Conservation (phyloP, 208 protist genomes). For the Naegleria lovaniensis region DNA sequence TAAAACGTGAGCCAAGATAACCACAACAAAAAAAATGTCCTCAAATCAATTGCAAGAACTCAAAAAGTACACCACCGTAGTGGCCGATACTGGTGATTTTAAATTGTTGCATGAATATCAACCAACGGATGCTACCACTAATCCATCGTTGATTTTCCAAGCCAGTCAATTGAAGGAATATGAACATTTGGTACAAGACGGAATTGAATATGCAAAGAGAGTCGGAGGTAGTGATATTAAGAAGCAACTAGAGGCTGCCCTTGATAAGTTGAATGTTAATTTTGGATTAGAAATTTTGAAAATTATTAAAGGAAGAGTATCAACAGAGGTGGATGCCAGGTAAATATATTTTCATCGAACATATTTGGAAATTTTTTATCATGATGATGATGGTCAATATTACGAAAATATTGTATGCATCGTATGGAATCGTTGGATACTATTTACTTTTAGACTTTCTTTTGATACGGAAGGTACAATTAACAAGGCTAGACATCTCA, state of each 20-base stretch:
- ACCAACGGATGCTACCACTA: slow-evolving; percentile 93
- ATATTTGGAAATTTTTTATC: not conserved
- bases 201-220: slow-evolving; percentile 76
- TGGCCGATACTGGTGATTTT: slow-evolving; percentile 89
- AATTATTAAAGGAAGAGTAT: slow-evolving; percentile 88
- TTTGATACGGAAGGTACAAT: slow-evolving; percentile 86
- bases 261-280: slow-evolving; percentile 83
- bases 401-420: too few species aligned
- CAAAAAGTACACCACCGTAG: not conserved
- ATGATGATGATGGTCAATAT: too few species aligned
- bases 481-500: slow-evolving; percentile 78
- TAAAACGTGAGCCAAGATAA: too few species aligned
- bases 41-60: not conserved
- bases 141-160: slow-evolving; percentile 87
- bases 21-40: not conserved
- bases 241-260: slow-evolving; percentile 31
- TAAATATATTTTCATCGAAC: not conserved
- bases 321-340: slow-evolving; percentile 89
- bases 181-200: slow-evolving; percentile 65
- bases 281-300: slow-evolving; percentile 95
- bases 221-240: slow-evolving; percentile 51
- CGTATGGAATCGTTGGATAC: too few species aligned
- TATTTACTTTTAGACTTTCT: slow-evolving; percentile 59
- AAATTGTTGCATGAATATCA: slow-evolving; percentile 77
- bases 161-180: slow-evolving; percentile 81